These are phyloP conservation scores for Aplosporella prunicola DNA, from an alignment of 2,329 filamentous ascomycete species.

Conservation along the genomic window DNA sequence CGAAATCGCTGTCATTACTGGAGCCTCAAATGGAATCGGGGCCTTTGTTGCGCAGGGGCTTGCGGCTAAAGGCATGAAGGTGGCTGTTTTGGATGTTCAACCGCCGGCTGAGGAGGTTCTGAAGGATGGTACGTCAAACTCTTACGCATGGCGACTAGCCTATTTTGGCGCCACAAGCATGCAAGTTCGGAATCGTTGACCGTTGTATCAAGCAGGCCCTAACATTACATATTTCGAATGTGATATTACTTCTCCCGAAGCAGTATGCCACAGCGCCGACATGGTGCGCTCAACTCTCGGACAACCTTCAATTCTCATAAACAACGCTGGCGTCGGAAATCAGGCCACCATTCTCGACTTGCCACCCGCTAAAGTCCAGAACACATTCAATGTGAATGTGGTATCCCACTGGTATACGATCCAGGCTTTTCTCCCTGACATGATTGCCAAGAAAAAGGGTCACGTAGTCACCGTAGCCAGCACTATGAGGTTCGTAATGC, in stretches of 20 bases:
- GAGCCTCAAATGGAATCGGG: conserved; percentile 28
- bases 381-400: conserved; percentile 21
- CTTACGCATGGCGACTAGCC: conserved; percentile 27
- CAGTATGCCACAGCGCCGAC: conserved; percentile 15
- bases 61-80: conserved; percentile 22
- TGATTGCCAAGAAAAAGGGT: conserved; percentile 21
- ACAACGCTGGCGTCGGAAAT: conserved; percentile 21
- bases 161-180: conserved; percentile 20
- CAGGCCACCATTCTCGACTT: conserved; percentile 14
- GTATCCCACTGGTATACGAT: conserved; percentile 21
- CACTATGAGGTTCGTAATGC: conserved; percentile 26
- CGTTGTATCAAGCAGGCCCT: conserved; percentile 17
- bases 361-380: conserved; percentile 18
- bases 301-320: conserved; percentile 20
- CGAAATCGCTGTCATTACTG: conserved; percentile 29
- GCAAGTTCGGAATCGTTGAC: conserved; percentile 20
- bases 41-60: conserved; percentile 24
- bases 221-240: conserved; percentile 23
- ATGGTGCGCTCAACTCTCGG: conserved; percentile 17
- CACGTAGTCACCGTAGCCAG: conserved; percentile 23
- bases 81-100: conserved; percentile 27
- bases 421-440: conserved; percentile 21
- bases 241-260: conserved; percentile 17
- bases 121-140: conserved; percentile 18
- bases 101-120: conserved; percentile 20